Percentiles rank a stretch among this genome's conserved stretches.
phyloP scores from a whole-genome alignment of 2,329 filamentous ascomycete genomes.

The Arthrinium phaeospermum region DNA sequence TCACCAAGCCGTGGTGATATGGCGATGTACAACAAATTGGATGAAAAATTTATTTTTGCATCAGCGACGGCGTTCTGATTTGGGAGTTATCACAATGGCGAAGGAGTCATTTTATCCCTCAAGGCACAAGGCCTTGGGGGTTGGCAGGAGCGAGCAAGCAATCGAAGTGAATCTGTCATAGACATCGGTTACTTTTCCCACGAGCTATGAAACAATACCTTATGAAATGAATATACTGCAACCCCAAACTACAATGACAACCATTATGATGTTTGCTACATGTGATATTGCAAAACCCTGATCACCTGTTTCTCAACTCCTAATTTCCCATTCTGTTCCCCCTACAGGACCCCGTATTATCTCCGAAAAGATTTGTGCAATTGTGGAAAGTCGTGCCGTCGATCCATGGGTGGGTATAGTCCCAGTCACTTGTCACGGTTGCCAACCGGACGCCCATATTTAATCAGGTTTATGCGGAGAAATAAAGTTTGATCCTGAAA shows the following conservation, averaged over 20 bases:
- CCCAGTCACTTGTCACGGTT: not conserved
- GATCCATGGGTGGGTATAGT: not conserved
- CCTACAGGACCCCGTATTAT: not conserved
- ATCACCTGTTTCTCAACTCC: not conserved
- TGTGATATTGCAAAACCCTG: not conserved
- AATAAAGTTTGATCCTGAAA: slow-evolving; percentile 9
- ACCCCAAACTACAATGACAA: not conserved
- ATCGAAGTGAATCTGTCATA: not conserved
- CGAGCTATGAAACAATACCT: not conserved
- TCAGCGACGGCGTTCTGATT: slow-evolving; percentile 7
- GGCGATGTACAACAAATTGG: not conserved
- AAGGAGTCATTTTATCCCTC: not conserved
- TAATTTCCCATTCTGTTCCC: not conserved
- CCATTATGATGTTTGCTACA: not conserved
- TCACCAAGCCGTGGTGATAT: not conserved
- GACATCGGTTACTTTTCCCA: not conserved
- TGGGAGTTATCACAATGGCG: not conserved
- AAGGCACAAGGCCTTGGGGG: not conserved
- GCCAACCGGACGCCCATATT: not conserved
- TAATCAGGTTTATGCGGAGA: slow-evolving; percentile 17
- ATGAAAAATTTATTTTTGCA: not conserved
- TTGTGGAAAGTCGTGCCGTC: not conserved
- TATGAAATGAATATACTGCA: not conserved
- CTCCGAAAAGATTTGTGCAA: not conserved
- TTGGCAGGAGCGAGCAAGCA: not conserved